Evolutionary conservation across 148 eudicot genomes (phyloP).

Genomic region (Simmondsia chinensis): DNA sequence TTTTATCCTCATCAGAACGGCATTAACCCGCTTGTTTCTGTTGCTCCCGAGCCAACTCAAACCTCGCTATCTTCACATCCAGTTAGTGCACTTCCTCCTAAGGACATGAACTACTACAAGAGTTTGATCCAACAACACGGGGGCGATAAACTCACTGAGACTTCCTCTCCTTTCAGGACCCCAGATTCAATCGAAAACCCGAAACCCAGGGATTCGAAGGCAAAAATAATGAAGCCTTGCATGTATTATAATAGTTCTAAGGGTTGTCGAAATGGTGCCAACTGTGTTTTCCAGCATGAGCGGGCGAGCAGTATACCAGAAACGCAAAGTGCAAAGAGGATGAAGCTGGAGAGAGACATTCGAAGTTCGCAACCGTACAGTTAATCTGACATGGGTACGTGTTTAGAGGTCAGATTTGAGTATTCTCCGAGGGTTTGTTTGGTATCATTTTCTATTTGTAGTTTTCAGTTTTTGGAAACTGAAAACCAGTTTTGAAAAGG

Average conservation of each 20-base stretch:
- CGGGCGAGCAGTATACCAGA: slow-evolving; percentile 32
- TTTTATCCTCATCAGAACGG: slow-evolving; percentile 29
- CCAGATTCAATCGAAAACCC: slow-evolving; percentile 17
- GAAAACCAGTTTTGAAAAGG: too few species aligned
- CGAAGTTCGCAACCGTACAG: slow-evolving; percentile 36
- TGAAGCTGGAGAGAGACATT: slow-evolving; percentile 67
- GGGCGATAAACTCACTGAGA: slow-evolving; percentile 35
- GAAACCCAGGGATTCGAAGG: slow-evolving; percentile 34
- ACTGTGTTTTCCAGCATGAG: slow-evolving; percentile 60
- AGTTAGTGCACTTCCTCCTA: slow-evolving; percentile 13
- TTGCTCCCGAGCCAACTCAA: too few species aligned
- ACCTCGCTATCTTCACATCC: slow-evolving; percentile 8
- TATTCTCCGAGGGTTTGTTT: too few species aligned
- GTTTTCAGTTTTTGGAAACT: too few species aligned
- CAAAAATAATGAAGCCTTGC: slow-evolving; percentile 58
- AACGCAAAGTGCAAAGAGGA: slow-evolving; percentile 59
- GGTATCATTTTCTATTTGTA: too few species aligned
- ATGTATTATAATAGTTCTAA: slow-evolving; percentile 49
- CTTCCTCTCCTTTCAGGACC: slow-evolving; percentile 14
- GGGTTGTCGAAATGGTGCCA: slow-evolving; percentile 67
- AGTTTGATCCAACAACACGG: slow-evolving; percentile 78
- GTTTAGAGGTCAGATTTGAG: too few species aligned
- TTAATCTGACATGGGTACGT: slow-evolving; percentile 1
- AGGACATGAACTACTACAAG: slow-evolving; percentile 56
- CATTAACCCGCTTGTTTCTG: too few species aligned